Percentiles rank a stretch among this genome's conserved stretches.
phyloP scores from a whole-genome alignment of 2,329 filamentous ascomycete genomes.

The Epicoccum nigrum region DNA sequence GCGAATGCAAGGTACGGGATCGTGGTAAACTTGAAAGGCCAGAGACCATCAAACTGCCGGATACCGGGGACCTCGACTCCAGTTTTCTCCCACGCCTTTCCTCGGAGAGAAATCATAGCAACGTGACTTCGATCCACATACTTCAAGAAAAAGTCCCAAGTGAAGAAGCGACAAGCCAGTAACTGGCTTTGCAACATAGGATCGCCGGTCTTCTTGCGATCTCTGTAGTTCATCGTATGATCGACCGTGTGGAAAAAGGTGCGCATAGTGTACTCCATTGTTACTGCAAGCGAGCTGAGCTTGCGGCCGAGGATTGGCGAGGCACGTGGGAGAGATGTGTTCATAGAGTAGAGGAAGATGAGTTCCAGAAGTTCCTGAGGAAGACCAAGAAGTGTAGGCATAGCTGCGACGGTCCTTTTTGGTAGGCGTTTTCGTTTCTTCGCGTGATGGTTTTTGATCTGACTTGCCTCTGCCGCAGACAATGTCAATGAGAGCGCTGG shows the following conservation, averaged over 20 bases:
- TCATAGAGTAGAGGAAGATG: constrained; percentile 46
- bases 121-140: constrained; percentile 42
- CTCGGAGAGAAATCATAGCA: constrained; percentile 34
- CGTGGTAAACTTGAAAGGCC: constrained; percentile 40
- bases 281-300: constrained; percentile 37
- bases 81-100: constrained; percentile 40
- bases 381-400: constrained; percentile 43
- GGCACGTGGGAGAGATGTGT: constrained; percentile 39
- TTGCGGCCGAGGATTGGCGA: constrained; percentile 40
- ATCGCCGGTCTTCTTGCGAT: constrained; percentile 29
- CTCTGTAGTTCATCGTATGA: constrained; percentile 33
- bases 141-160: constrained; percentile 42
- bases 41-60: constrained; percentile 34
- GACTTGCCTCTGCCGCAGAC: constrained; percentile 2
- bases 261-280: constrained; percentile 40
- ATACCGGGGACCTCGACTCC: constrained; percentile 34
- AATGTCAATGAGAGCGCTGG: constrained; percentile 6
- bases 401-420: constrained; percentile 29
- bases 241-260: constrained; percentile 44
- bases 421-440: constrained; percentile 18
- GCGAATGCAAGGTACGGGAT: constrained; percentile 42
- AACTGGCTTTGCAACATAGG: constrained; percentile 35
- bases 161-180: constrained; percentile 44
- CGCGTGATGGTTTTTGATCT: constrained; percentile 14
- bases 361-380: constrained; percentile 46